Evolutionary conservation across 2,329 filamentous ascomycete species (phyloP).

Genomic region (Clonostachys rhizophaga): DNA sequence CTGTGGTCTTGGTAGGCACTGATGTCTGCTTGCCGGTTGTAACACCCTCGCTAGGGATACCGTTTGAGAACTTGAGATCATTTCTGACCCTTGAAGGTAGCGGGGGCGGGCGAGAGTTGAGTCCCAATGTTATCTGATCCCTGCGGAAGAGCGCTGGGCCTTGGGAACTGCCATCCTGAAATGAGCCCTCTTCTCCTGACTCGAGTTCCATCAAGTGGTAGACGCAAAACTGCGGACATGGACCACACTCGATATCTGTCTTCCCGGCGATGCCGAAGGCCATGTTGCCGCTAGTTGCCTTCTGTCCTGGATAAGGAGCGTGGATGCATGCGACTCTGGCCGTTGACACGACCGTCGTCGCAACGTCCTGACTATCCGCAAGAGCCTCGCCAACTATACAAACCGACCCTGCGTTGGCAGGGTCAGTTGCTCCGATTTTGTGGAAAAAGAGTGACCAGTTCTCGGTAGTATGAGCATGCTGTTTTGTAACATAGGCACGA

Average conservation of each 20-base stretch:
- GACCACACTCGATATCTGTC: slow-evolving; percentile 20
- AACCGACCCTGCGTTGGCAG: slow-evolving; percentile 10
- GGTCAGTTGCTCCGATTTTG: slow-evolving; percentile 24
- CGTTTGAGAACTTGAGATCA: too few relatives aligned
- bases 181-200: slow-evolving; percentile 12
- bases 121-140: too few relatives aligned
- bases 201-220: slow-evolving; percentile 43
- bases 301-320: slow-evolving; percentile 40
- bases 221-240: slow-evolving; percentile 35
- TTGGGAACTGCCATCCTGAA: too few relatives aligned
- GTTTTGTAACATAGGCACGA: slow-evolving; percentile 1
- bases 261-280: slow-evolving; percentile 23
- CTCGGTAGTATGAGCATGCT: slow-evolving; percentile 2
- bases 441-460: slow-evolving; percentile 22
- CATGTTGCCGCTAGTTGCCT: slow-evolving; percentile 48
- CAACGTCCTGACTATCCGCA: slow-evolving; percentile 36
- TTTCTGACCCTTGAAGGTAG: too few relatives aligned
- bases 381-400: slow-evolving; percentile 41
- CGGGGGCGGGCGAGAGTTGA: too few relatives aligned
- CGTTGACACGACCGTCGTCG: slow-evolving; percentile 24
- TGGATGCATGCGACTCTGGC: slow-evolving; percentile 23
- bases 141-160: too few relatives aligned
- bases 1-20: too few relatives aligned
- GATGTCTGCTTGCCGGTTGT: too few relatives aligned
- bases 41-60: too few relatives aligned